Evolutionary conservation across 805 yeast genomes (phyloP).

Genomic region (Groenewaldozyma salmanticensis): DNA sequence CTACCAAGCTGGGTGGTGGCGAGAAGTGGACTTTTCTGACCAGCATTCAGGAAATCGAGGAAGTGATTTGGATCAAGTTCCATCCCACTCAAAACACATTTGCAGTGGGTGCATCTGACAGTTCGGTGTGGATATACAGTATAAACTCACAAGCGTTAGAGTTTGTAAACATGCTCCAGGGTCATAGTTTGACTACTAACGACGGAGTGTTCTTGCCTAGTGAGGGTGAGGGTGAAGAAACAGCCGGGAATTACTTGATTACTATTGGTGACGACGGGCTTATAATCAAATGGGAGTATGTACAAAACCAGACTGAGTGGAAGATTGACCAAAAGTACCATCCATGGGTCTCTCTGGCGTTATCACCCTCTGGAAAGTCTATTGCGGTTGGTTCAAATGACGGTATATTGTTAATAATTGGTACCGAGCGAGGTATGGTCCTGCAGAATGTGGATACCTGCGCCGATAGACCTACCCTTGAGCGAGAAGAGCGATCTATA

Average conservation of each 20-base stretch:
- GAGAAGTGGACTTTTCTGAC: conserved; percentile 69
- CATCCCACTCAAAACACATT: conserved; percentile 72
- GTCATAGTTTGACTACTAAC: conserved; percentile 74
- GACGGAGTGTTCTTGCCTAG: conserved; percentile 64
- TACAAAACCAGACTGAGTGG: conserved; percentile 59
- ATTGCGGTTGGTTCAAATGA: conserved; percentile 82
- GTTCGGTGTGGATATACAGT: conserved; percentile 89
- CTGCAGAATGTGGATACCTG: conserved; percentile 55
- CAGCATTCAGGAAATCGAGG: conserved; percentile 79
- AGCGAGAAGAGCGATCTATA: conserved; percentile 45
- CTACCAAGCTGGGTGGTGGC: conserved; percentile 51
- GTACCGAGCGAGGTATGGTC: conserved; percentile 62
- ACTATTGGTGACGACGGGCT: conserved; percentile 81
- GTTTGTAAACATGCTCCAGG: conserved; percentile 32
- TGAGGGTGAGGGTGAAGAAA: conserved; percentile 48
- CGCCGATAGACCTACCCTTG: conserved; percentile 30
- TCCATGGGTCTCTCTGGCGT: conserved; percentile 77
- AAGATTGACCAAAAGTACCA: conserved; percentile 35
- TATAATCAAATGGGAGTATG: conserved; percentile 84
- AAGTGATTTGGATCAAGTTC: conserved; percentile 69
- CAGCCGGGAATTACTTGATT: conserved; percentile 41
- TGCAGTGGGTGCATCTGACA: conserved; percentile 89
- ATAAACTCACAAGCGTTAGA: conserved; percentile 50
- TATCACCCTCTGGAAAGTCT: conserved; percentile 39
- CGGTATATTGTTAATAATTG: conserved; percentile 74